These are phyloP conservation scores for Thielaviopsis populi DNA, from an alignment of 2,329 filamentous ascomycete species.

Conservation along the genomic window DNA sequence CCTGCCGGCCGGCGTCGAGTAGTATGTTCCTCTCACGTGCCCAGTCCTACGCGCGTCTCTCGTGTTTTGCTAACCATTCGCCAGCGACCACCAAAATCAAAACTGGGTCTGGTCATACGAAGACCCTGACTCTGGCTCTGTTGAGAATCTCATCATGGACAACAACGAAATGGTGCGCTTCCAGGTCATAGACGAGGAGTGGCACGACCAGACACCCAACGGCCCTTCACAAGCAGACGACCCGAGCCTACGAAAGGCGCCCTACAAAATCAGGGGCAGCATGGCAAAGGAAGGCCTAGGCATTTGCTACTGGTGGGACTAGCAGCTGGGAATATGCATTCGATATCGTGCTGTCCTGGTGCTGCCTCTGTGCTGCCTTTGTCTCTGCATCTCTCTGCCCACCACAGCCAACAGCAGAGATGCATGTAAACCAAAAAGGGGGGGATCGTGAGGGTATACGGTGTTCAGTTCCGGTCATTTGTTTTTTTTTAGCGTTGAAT, in stretches of 20 bases:
- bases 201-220: conserved; percentile 73
- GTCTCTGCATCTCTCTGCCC: background rate
- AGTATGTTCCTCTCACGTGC: conserved; percentile 38
- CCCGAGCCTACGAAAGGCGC: conserved; percentile 46
- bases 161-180: conserved; percentile 79
- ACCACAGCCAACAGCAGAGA: background rate
- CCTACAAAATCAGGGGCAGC: conserved; percentile 53
- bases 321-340: background rate
- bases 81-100: conserved; percentile 56
- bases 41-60: too few species aligned
- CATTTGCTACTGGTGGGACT: conserved; percentile 49
- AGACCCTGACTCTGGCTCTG: conserved; percentile 24
- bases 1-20: conserved; percentile 60
- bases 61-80: conserved; percentile 5
- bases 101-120: conserved; percentile 76
- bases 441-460: background rate
- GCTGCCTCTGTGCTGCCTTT: background rate
- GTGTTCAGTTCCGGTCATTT: background rate
- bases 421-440: background rate
- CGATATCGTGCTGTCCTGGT: background rate
- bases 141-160: conserved; percentile 66
- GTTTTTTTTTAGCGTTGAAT: conserved; percentile 1
- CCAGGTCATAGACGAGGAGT: conserved; percentile 72
- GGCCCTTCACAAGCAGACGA: conserved; percentile 49
- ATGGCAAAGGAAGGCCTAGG: conserved; percentile 50